Percentiles rank a stretch among this genome's conserved stretches.
phyloP scores from a whole-genome alignment of 345 rosid genomes.

The Aegle marmelos region DNA sequence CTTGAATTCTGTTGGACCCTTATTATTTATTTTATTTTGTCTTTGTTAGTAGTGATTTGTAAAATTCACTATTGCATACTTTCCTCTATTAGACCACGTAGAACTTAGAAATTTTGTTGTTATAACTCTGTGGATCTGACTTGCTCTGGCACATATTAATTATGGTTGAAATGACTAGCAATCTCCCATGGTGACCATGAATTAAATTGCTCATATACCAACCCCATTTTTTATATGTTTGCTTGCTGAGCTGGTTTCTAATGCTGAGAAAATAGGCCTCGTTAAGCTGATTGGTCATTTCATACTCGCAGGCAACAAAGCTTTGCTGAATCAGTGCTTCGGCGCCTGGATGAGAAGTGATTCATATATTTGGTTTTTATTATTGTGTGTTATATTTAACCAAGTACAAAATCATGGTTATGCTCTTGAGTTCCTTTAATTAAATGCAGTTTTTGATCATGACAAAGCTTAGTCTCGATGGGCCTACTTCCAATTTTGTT shows the following conservation, averaged over 20 bases:
- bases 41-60: neutral
- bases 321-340: slow-evolving; percentile 84
- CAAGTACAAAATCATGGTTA: neutral
- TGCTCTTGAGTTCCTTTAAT: neutral
- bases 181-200: neutral
- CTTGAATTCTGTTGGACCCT: neutral
- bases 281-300: slow-evolving; percentile 8
- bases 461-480: neutral
- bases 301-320: slow-evolving; percentile 73
- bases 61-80: neutral
- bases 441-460: neutral
- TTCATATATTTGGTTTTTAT: neutral
- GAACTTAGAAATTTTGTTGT: neutral
- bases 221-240: neutral
- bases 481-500: slow-evolving; percentile 14
- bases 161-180: neutral
- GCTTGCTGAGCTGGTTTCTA: slow-evolving; percentile 6
- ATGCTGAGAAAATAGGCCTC: neutral
- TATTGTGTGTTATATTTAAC: slow-evolving; percentile 12
- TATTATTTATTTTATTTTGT: neutral
- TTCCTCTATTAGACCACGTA: neutral
- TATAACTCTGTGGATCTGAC: neutral
- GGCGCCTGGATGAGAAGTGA: slow-evolving; percentile 73
- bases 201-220: neutral
- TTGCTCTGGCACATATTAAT: neutral